Evolutionary conservation across 257 asterid genomes (phyloP), one percentile per base, ranked within the genome.

Genomic region (Dorcoceras hygrometricum): DNA sequence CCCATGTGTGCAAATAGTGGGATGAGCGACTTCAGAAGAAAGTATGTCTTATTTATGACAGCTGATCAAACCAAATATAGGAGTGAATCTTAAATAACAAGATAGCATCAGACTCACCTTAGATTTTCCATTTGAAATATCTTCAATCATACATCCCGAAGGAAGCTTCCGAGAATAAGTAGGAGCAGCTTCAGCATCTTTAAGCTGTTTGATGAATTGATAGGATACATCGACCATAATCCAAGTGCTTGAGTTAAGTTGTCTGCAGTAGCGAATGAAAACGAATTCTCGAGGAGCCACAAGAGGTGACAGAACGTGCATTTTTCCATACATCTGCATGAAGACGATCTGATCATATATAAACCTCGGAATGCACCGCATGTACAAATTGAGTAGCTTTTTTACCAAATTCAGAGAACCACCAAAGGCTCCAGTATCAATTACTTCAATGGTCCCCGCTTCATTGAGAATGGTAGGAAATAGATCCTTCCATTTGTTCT

Each of bases 101-200:
- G 23, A 55, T 10, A 59, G 14, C 53, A 39, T 10, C 51, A 25
- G 66, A 55, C 85, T 63, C 60, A 88, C 96, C 18, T 19, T 74
- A 63, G 95, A 82, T 72, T 78, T 85, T 23, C 91, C 95, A 62
- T 81, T 75, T 22, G 81, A 54, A 61, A 78, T 57, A 64, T 85
- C 88, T 78, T 89, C 80, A 77, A 89, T 81, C 63, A 82, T 57
- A 60, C 96, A 85, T 10, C 98, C 95, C 0, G 95, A 91, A 32
- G 98, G 94, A 67, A 85, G 75, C 77, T 73, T 89, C 96, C 94
- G 81, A 3, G 82, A 71, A 50, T 65, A 75, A 46, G 78, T 72
- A 22, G 87, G 77, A 59, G 68, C 72, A 59, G 74, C 76, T 60
- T 75, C 72, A 59, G 74, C 76, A 63, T 75, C 81, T 56, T 75